Conservation (phyloP, 2,329 filamentous ascomycete species). For the Lecanicillium sp. region DNA sequence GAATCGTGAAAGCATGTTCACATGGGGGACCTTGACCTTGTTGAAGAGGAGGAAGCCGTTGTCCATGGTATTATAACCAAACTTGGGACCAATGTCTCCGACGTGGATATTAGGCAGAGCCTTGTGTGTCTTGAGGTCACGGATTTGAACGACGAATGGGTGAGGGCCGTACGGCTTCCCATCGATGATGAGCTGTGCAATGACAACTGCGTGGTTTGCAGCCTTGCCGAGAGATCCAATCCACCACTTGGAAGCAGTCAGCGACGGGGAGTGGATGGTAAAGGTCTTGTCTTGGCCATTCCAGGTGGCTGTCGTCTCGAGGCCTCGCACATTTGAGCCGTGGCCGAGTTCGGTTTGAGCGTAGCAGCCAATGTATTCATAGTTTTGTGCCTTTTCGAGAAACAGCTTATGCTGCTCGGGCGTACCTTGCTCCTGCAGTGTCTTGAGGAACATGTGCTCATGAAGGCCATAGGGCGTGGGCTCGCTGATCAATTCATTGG, state of each 20-base stretch:
- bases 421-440: conserved; percentile 62
- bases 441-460: conserved; percentile 39
- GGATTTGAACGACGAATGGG: conserved; percentile 69
- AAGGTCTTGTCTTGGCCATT: conserved; percentile 67
- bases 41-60: conserved; percentile 75
- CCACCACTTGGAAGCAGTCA: conserved; percentile 80
- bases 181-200: conserved; percentile 64
- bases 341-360: conserved; percentile 76
- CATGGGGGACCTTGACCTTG: conserved; percentile 61
- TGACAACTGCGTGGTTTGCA: conserved; percentile 70
- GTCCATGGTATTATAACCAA: conserved; percentile 75
- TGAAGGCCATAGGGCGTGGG: conserved; percentile 68
- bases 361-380: conserved; percentile 70
- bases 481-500: conserved; percentile 63
- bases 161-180: conserved; percentile 67
- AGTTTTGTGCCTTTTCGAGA: conserved; percentile 58
- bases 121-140: conserved; percentile 61
- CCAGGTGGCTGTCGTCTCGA: conserved; percentile 69
- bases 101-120: conserved; percentile 63
- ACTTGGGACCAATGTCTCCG: conserved; percentile 75
- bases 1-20: conserved; percentile 66
- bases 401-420: conserved; percentile 67
- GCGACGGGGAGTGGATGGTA: conserved; percentile 61
- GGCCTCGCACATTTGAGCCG: conserved; percentile 65
- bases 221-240: conserved; percentile 69